phyloP scores from a whole-genome alignment of 495 filamentous ascomycete species.

The Geoglossum glabrum region DNA sequence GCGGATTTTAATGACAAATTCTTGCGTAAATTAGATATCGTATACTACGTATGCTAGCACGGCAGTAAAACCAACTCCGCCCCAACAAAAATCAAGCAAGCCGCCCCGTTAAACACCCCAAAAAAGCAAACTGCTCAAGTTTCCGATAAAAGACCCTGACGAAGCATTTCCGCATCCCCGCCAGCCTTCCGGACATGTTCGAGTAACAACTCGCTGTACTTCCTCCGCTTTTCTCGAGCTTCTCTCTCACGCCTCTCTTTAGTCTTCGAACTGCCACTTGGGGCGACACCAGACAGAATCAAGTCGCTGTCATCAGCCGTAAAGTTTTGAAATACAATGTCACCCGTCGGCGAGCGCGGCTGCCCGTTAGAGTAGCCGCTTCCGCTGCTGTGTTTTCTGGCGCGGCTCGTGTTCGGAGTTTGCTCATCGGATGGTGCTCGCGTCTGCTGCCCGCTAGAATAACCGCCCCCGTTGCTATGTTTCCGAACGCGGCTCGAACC shows the following conservation, averaged over 20 bases:
- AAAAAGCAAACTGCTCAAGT: not conserved
- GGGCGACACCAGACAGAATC: slow-evolving; percentile 81
- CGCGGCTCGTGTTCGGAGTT: not conserved
- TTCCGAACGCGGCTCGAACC: not conserved
- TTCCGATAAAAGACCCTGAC: not conserved
- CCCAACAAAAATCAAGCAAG: not conserved
- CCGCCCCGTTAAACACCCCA: slow-evolving; percentile 11
- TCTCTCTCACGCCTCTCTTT: slow-evolving; percentile 79
- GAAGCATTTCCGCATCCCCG: slow-evolving; percentile 43
- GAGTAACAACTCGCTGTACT: slow-evolving; percentile 51
- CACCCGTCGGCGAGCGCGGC: not conserved
- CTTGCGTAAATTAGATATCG: too few relatives aligned
- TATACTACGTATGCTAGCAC: too few relatives aligned
- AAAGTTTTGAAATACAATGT: slow-evolving; percentile 58
- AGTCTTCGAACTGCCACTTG: slow-evolving; percentile 77
- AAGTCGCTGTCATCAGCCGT: slow-evolving; percentile 61
- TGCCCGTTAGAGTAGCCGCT: not conserved
- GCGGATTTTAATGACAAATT: not conserved
- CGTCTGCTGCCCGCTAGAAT: not conserved
- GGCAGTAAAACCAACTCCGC: not conserved
- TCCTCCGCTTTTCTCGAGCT: slow-evolving; percentile 56
- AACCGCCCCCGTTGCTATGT: not conserved
- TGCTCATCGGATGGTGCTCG: not conserved
- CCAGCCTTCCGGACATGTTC: slow-evolving; percentile 59
- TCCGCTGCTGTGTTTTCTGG: not conserved